Conservation (phyloP, 768 basidiomycete genomes). For the Rhodosporidiobolus odoratus region DNA sequence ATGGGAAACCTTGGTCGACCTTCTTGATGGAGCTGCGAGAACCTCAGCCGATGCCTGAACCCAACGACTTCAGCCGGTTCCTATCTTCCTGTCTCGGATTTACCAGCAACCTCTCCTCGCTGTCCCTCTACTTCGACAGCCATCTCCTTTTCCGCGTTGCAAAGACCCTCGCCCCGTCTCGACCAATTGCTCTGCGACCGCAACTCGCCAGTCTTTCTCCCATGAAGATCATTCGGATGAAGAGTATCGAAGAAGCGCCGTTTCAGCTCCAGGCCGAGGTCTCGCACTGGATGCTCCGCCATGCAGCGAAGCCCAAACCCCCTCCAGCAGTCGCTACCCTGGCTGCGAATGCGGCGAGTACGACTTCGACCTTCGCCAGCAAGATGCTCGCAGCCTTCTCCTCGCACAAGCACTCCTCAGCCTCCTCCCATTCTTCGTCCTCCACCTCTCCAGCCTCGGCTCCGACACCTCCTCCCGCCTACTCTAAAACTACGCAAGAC, state of each 20-base stretch:
- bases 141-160: conserved; percentile 62
- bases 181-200: conserved; percentile 53
- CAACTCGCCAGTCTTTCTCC: conserved; percentile 16
- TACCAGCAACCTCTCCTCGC: conserved; percentile 69
- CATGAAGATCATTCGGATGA: conserved; percentile 22
- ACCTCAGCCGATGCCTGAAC: conserved; percentile 66
- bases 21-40: conserved; percentile 87
- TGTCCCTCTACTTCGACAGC: conserved; percentile 77
- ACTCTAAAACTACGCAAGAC: background rate
- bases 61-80: conserved; percentile 71
- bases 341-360: conserved; percentile 44
- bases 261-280: conserved; percentile 74
- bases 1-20: conserved; percentile 63
- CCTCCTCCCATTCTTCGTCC: conserved; percentile 6
- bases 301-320: conserved; percentile 52
- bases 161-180: conserved; percentile 59
- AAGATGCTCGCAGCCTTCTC: conserved; percentile 47
- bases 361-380: conserved; percentile 45
- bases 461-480: conserved; percentile 12
- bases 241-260: conserved; percentile 49
- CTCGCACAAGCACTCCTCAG: conserved; percentile 21
- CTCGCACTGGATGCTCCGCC: conserved; percentile 67
- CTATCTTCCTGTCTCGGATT: conserved; percentile 88
- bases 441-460: conserved; percentile 13
- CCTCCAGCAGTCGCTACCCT: conserved; percentile 52